Base-by-base conservation (phyloP, 129 eudicot species). In the Centella asiatica region DNA sequence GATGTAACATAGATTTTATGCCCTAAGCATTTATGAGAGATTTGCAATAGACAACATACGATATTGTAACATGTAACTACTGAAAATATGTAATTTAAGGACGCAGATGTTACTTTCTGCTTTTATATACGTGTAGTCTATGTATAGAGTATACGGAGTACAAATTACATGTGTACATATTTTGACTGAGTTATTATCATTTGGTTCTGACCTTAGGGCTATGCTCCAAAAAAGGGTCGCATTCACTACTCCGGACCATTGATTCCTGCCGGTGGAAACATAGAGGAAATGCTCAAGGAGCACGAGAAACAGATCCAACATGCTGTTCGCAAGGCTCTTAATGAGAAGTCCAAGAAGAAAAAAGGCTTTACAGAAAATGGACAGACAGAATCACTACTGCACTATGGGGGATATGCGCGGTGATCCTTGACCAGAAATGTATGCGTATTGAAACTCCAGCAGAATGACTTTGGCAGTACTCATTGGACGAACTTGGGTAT, bases 211-310 rank as follows among this genome's bases (percentile, higher is more conserved):
- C 44, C 15, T 12, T 59, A 88, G 94, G 87, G 73, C 47, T 73
- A 68, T 74, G 74, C 76, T 75, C 71, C 73, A 22, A 85, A 82
- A 86, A 82, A 82, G 72, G 74, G 74, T 33, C 64, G 94, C 62
- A 88, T 88, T 74, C 87, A 88, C 70, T 88, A 88, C 65, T 88
- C 96, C 0, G 96, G 96, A 22, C 96, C 94, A n/a, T 82, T 85
- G 73, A 48, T 88, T 31, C 79, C 94, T 22, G 73, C 81, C 2
- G 85, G 94, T 36, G 85, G 83, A 17, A 82, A 83, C 66, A 81
- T 88, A 49, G 96, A 88, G 28, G 96, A 88, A 68, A 85, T 88
- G 76, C 94, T 88, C 54, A 81, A 82, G 73, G 95, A 85, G 68
- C 97, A 85, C 36, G 97, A 89, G 77, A 82, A 73, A 72, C 97